Evolutionary conservation across 805 yeast species (phyloP), one percentile per base, ranked within the genome.

Genomic region (Nakazawaea holstii): DNA sequence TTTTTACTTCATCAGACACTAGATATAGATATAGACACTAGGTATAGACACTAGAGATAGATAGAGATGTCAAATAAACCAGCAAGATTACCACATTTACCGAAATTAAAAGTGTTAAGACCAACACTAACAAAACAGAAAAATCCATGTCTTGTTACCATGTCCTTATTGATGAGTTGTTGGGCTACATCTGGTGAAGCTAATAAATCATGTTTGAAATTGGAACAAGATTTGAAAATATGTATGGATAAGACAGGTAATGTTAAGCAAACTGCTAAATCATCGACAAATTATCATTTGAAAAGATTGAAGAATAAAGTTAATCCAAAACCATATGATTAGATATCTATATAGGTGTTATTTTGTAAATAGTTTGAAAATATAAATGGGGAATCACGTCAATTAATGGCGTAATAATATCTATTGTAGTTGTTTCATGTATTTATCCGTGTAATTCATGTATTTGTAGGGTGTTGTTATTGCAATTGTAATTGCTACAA

Each of bases 161-260:
- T 91, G 91, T 82, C 94, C 1, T 83, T 87, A 41, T 73, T 91
- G 63, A 71, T 91, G 56, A 87, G 86, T 73, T 91, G 98, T 69
- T 91, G 98, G 98, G 95, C 97, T 2, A 87, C 97, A 24, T 87
- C 88, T 67, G 92, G 95, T 42, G 95, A 89, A 65, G 91, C 94
- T 51, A 70, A 84, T 20, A 68, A 74, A 9, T 74, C 69, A 41
- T 91, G 98, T 67, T 70, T 74, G 24, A 71, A 69, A 7, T 66
- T 87, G 41, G 95, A 84, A 59, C 62, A 66, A 32, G 88, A 87
- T 51, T 75, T 90, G 61, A 87, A 87, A 59, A 66, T 66, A 11
- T 91, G 97, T 62, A 86, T 88, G 84, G 79, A 71, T 41, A 67
- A 67, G 17, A 67, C 65, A 55, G 68, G 69, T 5, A 61, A 43